Evolutionary conservation across 2,329 filamentous ascomycete species (phyloP), one percentile per base, ranked within the genome.

Genomic region (Thelonectria olida): DNA sequence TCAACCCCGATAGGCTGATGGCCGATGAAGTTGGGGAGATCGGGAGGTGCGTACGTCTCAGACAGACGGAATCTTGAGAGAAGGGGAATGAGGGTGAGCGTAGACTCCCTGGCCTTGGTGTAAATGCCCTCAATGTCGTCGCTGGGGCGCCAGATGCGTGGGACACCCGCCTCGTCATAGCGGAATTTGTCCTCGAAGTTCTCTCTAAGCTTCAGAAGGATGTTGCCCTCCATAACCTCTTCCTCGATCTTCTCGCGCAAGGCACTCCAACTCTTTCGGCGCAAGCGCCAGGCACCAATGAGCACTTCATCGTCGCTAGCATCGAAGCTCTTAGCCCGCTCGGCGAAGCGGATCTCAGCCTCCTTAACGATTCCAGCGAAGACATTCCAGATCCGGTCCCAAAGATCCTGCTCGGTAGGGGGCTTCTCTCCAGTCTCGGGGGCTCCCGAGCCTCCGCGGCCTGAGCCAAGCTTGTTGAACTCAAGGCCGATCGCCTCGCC

Each of bases 111-210:
- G 4, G 96, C 95, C 65, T 89, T 90, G 34, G 93, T 97, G 78
- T 98, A 99, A 41, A 96, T 83, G 45, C 95, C 94, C 80, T 99
- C 96, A 63, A 99, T 99, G 74, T 99, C 96, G 75, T 99, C 96
- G 2, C 90, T 94, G 2, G 96, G 96, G 22, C 94, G 89, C 96
- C 96, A 99, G 78, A 99, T 97, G 61, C 96, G 87, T 5, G 96
- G 96, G 5, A 99, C 96, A 23, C 96, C 96, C 7, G 89, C 89
- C 61, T 97, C 94, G 72, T 99, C 96, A 72, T 99, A 99, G 66
- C 96, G 90, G 86, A 99, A 99, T 79, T 97, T 97, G 81, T 99
- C 96, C 79, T 99, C 96, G 69, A 99, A 99, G 81, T 97, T 98
- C 78, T 99, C 96, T 34, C 96, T 89, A 52, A 99, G 87, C 82